These are phyloP conservation scores for Lycium ferocissimum DNA, from an alignment of 257 asterid genomes.

Conservation along the genomic window DNA sequence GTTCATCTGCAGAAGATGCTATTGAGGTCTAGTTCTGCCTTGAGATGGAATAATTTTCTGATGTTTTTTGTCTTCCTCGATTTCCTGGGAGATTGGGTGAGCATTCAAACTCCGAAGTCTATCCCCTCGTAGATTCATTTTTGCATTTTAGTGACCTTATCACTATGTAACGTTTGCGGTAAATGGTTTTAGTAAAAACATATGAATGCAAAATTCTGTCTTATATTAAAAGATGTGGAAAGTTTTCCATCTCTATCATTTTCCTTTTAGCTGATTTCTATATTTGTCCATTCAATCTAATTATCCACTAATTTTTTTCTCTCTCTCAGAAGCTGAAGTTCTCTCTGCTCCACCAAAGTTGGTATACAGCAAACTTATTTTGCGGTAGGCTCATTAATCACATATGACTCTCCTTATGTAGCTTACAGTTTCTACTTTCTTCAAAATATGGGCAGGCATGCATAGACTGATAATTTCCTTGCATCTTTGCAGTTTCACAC, in stretches of 20 bases:
- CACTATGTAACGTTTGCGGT: neutral
- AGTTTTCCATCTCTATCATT: neutral
- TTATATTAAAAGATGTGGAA: neutral
- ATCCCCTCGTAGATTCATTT: neutral
- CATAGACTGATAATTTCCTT: conserved; percentile 28
- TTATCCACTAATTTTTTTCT: conserved; percentile 9
- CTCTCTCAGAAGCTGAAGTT: conserved; percentile 76
- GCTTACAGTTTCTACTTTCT: conserved; percentile 31
- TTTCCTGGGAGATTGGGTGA: neutral
- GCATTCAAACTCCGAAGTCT: neutral
- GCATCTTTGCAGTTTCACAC: conserved; percentile 71
- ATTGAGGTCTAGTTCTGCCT: neutral
- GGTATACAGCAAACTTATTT: conserved; percentile 92
- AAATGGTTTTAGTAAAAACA: neutral
- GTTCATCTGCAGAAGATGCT: neutral
- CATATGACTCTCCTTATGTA: neutral
- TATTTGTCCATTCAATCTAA: neutral
- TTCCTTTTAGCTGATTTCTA: neutral
- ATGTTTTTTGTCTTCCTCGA: neutral
- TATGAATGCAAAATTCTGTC: neutral
- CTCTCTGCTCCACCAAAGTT: conserved; percentile 95
- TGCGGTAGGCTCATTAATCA: conserved; percentile 58
- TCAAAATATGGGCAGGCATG: conserved; percentile 16
- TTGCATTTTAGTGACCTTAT: conserved; percentile 10
- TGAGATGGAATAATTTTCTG: neutral